Conservation (phyloP, 2,329 filamentous ascomycete genomes). For the Aspergillus unguis region DNA sequence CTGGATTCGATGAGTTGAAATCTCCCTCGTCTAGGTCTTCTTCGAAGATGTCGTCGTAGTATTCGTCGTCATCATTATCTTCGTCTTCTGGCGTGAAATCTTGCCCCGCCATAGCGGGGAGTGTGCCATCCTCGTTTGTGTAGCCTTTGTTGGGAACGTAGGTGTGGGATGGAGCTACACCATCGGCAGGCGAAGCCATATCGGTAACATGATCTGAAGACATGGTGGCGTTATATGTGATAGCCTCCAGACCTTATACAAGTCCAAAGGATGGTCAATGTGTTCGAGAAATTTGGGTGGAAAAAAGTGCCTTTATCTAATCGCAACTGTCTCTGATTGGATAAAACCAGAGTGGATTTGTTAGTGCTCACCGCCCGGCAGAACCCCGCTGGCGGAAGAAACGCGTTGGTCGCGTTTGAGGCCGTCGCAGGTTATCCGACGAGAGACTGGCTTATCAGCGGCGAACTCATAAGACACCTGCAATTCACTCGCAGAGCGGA, state of each 20-base stretch:
- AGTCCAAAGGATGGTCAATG: neutral
- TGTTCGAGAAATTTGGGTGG: constrained; percentile 10
- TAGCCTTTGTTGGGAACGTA: constrained; percentile 52
- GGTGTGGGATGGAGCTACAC: constrained; percentile 45
- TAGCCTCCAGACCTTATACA: constrained; percentile 8
- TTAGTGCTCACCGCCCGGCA: constrained; percentile 33
- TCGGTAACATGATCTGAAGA: constrained; percentile 20
- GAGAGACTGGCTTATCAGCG: neutral
- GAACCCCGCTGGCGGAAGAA: constrained; percentile 32
- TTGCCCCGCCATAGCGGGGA: constrained; percentile 33
- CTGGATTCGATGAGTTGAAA: constrained; percentile 54
- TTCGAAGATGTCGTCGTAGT: constrained; percentile 59
- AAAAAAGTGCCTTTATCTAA: constrained; percentile 15
- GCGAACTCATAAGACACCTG: neutral
- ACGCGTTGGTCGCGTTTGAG: constrained; percentile 17
- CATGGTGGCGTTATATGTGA: constrained; percentile 26
- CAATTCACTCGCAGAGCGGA: neutral
- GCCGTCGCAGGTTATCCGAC: constrained; percentile 13
- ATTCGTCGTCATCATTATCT: constrained; percentile 56
- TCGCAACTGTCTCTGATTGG: constrained; percentile 23
- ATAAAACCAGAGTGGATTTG: constrained; percentile 16
- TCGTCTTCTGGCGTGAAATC: constrained; percentile 36
- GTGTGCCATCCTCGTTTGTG: constrained; percentile 35
- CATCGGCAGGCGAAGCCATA: constrained; percentile 40
- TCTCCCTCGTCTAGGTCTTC: constrained; percentile 56